Evolutionary conservation across 2,329 filamentous ascomycete species (phyloP).

Genomic region (Xylariales sp.): DNA sequence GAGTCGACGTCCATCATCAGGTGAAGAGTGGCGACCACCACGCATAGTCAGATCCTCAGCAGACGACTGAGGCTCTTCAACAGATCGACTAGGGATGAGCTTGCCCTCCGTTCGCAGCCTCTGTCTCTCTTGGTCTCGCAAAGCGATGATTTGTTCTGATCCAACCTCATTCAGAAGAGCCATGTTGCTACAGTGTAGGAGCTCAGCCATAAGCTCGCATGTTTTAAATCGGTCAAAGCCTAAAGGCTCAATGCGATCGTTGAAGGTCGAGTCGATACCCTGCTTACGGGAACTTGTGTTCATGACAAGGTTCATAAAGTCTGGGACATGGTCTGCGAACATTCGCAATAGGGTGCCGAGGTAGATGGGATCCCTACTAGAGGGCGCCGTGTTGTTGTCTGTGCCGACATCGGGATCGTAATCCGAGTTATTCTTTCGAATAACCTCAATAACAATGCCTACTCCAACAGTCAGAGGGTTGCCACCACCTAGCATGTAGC

Average conservation of each 20-base stretch:
- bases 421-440: conserved; percentile 98
- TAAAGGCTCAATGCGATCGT: conserved; percentile 83
- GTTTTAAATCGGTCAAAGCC: conserved; percentile 99
- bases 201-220: conserved; percentile 95
- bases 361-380: conserved; percentile 89
- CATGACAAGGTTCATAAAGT: conserved; percentile 89
- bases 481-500: conserved; percentile 87
- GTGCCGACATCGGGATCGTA: conserved; percentile 91
- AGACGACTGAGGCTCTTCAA: conserved; percentile 38
- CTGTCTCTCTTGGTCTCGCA: conserved; percentile 77
- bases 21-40: conserved; percentile 40
- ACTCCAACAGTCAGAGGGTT: conserved; percentile 95
- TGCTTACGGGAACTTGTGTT: conserved; percentile 70
- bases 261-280: conserved; percentile 81
- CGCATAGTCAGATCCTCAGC: conserved; percentile 62
- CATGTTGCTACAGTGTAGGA: conserved; percentile 99
- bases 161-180: conserved; percentile 87
- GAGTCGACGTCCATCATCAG: conserved; percentile 61
- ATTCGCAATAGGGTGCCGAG: conserved; percentile 83
- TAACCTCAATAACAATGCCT: conserved; percentile 96
- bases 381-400: conserved; percentile 73
- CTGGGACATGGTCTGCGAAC: conserved; percentile 86
- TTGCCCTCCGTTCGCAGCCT: conserved; percentile 73
- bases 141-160: conserved; percentile 79
- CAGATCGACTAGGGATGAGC: conserved; percentile 48